Evolutionary conservation across 106 monocot genomes (phyloP).

Genomic region (Chionographis japonica): DNA sequence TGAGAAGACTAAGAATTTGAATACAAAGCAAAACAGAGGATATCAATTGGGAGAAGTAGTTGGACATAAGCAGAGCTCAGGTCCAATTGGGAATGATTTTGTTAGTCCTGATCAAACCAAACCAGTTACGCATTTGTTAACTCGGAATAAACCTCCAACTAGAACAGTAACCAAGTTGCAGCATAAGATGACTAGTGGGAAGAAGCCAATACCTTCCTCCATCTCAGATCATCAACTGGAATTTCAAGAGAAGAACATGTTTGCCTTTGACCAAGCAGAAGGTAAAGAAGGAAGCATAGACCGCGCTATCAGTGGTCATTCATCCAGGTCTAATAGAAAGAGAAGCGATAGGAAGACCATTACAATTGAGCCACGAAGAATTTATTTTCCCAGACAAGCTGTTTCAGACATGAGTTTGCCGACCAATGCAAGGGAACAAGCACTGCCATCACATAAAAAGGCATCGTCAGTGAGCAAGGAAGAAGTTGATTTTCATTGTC

Average conservation of each 20-base stretch:
- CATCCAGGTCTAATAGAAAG: constrained; percentile 22
- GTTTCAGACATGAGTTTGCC: constrained; percentile 20
- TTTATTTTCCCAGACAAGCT: constrained; percentile 22
- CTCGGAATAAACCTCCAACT: constrained; percentile 26
- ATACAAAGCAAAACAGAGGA: not conserved
- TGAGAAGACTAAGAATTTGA: not conserved
- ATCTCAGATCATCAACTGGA: constrained; percentile 21
- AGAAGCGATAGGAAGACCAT: constrained; percentile 15
- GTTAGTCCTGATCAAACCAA: constrained; percentile 35
- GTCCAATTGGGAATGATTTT: constrained; percentile 78
- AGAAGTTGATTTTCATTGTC: constrained; percentile 13
- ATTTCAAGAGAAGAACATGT: constrained; percentile 23
- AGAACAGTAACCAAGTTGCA: constrained; percentile 28
- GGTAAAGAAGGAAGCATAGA: constrained; percentile 14
- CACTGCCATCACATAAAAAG: constrained; percentile 6
- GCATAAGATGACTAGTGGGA: constrained; percentile 5
- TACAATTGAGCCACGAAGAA: constrained; percentile 24
- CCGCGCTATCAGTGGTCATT: constrained; percentile 14
- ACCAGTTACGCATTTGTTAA: constrained; percentile 59
- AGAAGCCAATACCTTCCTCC: constrained; percentile 29
- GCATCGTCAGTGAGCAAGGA: constrained; percentile 9
- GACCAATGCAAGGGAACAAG: constrained; percentile 13
- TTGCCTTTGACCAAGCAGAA: constrained; percentile 46
- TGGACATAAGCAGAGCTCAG: constrained; percentile 40
- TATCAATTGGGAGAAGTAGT: constrained; percentile 13